Percentiles rank a stretch among this genome's conserved stretches.
phyloP scores from a whole-genome alignment of 768 basidiomycete genomes.

The Cystobasidiopsis lactophilus region DNA sequence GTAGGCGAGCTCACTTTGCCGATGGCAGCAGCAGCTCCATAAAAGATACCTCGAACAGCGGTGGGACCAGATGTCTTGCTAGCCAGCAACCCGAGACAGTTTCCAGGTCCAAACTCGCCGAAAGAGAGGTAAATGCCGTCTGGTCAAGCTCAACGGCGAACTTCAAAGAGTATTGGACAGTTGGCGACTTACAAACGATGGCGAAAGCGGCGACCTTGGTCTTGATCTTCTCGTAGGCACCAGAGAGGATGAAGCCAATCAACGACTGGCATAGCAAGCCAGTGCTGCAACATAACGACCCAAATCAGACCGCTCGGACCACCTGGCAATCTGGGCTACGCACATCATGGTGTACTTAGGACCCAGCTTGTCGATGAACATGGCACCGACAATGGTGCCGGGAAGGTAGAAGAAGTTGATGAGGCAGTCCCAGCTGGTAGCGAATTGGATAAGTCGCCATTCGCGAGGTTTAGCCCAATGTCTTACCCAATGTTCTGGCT shows the following conservation, averaged over 20 bases:
- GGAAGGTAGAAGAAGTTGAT: slow-evolving; percentile 44
- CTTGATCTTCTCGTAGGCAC: slow-evolving; percentile 43
- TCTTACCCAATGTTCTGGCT: slow-evolving; percentile 5
- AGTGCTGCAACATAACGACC: no score
- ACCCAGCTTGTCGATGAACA: slow-evolving; percentile 18
- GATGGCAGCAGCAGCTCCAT: slow-evolving; percentile 45
- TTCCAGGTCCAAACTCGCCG: slow-evolving; percentile 75
- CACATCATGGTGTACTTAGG: slow-evolving; percentile 13
- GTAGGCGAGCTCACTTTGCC: slow-evolving; percentile 26
- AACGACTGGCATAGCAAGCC: slow-evolving; percentile 6
- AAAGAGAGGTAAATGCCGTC: slow-evolving; percentile 77
- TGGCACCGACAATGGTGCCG: slow-evolving; percentile 28
- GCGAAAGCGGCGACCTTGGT: slow-evolving; percentile 42
- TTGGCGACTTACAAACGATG: no score
- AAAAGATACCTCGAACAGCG: slow-evolving; percentile 8
- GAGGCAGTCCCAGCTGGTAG: background rate
- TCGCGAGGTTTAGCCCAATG: slow-evolving; percentile 37
- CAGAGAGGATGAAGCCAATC: slow-evolving; percentile 66
- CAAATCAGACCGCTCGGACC: no score
- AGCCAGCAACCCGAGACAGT: slow-evolving; percentile 36
- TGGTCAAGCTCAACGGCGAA: no score
- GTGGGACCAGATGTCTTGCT: background rate
- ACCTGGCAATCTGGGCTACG: no score
- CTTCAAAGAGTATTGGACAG: no score
- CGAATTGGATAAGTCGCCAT: slow-evolving; percentile 22